Evolutionary conservation across 2,329 filamentous ascomycete species (phyloP).

Genomic region (Lanzia echinophila): DNA sequence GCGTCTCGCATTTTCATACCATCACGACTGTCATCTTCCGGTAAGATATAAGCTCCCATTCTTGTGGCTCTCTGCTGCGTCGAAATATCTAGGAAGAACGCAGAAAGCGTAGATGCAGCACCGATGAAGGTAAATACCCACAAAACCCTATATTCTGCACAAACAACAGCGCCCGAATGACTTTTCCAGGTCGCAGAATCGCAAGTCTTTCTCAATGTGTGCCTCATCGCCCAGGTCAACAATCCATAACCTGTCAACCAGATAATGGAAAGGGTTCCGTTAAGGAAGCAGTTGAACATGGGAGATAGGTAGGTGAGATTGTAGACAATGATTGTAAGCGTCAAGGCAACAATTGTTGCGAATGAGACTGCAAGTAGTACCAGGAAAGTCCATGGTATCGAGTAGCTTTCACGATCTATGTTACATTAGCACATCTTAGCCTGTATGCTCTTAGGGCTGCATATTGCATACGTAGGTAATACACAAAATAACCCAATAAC

Average conservation of each 20-base stretch:
- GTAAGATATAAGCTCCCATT: slow-evolving; percentile 20
- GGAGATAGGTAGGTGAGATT: slow-evolving; percentile 28
- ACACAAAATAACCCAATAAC: slow-evolving; percentile 27
- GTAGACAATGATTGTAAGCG: slow-evolving; percentile 25
- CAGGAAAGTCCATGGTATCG: slow-evolving; percentile 28
- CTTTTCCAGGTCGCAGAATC: slow-evolving; percentile 19
- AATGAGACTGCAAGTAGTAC: slow-evolving; percentile 23
- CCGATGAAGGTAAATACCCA: slow-evolving; percentile 27
- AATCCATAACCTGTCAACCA: slow-evolving; percentile 25
- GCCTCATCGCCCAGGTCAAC: slow-evolving; percentile 24
- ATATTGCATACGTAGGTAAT: slow-evolving; percentile 22
- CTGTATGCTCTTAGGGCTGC: background rate
- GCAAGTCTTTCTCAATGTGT: slow-evolving; percentile 24
- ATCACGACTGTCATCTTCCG: slow-evolving; percentile 25
- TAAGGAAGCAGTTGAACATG: slow-evolving; percentile 24
- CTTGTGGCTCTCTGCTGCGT: slow-evolving; percentile 18
- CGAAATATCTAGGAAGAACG: slow-evolving; percentile 22
- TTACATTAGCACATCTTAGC: background rate
- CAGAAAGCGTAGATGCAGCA: slow-evolving; percentile 21
- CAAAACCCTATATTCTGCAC: slow-evolving; percentile 26
- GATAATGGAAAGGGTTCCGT: slow-evolving; percentile 18
- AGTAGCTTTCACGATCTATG: slow-evolving; percentile 17
- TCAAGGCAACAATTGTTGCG: slow-evolving; percentile 18
- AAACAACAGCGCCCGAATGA: slow-evolving; percentile 20
- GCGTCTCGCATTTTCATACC: slow-evolving; percentile 7